phyloP scores from a whole-genome alignment of 148 eudicot genomes.

The Suaeda aralocaspica region DNA sequence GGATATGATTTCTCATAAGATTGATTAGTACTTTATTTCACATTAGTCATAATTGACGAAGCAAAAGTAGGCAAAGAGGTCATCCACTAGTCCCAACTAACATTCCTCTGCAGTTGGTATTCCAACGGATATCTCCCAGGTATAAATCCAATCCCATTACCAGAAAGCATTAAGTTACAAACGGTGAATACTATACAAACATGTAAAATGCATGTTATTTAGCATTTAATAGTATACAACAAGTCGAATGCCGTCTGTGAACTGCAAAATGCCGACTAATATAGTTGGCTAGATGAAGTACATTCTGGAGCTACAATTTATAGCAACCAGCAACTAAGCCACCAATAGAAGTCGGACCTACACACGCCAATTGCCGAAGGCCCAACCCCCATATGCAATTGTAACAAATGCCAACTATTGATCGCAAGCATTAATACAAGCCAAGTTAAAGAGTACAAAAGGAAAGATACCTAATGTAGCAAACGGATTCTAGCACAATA shows the following conservation, averaged over 20 bases:
- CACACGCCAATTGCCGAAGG: neutral
- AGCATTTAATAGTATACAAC: neutral
- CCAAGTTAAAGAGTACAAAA: neutral
- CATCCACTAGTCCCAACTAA: slow-evolving; percentile 23
- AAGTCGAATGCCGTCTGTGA: neutral
- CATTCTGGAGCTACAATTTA: neutral
- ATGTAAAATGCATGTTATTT: slow-evolving; percentile 4
- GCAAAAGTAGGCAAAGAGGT: neutral
- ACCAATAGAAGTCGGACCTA: neutral
- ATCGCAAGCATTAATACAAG: neutral
- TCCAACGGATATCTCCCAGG: neutral
- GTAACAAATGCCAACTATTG: neutral
- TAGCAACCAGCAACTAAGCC: slow-evolving; percentile 5
- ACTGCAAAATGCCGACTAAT: neutral
- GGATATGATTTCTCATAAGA: neutral
- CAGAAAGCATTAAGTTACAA: neutral
- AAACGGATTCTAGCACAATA: slow-evolving; percentile 5
- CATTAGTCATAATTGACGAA: neutral
- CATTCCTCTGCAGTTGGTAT: slow-evolving; percentile 8
- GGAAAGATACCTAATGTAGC: neutral
- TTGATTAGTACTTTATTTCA: neutral
- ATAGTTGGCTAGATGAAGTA: slow-evolving; percentile 3
- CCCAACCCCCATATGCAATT: neutral
- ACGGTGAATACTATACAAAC: neutral
- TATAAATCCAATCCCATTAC: neutral